phyloP scores from a whole-genome alignment of 116 monocot species.

The Iris pallida region DNA sequence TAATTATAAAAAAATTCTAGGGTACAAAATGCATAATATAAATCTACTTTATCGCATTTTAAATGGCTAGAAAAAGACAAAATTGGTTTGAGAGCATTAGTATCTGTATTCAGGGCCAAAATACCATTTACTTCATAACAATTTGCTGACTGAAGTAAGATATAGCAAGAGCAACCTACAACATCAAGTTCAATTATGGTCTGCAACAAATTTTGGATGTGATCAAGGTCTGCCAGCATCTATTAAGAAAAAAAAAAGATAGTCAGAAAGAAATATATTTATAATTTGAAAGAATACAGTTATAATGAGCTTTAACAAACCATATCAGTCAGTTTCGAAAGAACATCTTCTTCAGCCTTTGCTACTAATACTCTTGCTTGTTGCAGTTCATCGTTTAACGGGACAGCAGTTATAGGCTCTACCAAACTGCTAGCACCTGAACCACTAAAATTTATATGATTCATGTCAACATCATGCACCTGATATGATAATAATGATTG shows the following conservation, averaged over 20 bases:
- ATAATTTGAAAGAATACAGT: constrained; percentile 1
- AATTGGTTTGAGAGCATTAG: neutral
- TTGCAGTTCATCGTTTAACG: constrained; percentile 84
- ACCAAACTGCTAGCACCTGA: constrained; percentile 54
- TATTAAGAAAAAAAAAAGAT: constrained; percentile 20
- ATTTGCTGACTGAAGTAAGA: constrained; percentile 1
- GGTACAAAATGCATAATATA: no score
- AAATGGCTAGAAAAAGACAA: no score
- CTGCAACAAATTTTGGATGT: constrained; percentile 44
- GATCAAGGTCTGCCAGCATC: constrained; percentile 62
- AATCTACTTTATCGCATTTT: no score
- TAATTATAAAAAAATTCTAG: no score
- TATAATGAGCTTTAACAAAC: constrained; percentile 16
- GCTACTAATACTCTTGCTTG: constrained; percentile 41
- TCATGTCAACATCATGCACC: neutral
- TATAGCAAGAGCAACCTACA: constrained; percentile 35
- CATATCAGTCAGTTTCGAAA: constrained; percentile 75
- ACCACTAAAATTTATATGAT: constrained; percentile 32
- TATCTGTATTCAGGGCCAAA: neutral
- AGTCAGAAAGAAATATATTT: constrained; percentile 9
- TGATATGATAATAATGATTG: neutral
- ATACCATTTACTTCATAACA: neutral
- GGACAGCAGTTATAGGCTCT: constrained; percentile 70
- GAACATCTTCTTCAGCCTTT: constrained; percentile 72
- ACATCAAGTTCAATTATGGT: constrained; percentile 52